Base-by-base conservation (phyloP, 2,329 filamentous ascomycete species). In the Botrytis hyacinthi region DNA sequence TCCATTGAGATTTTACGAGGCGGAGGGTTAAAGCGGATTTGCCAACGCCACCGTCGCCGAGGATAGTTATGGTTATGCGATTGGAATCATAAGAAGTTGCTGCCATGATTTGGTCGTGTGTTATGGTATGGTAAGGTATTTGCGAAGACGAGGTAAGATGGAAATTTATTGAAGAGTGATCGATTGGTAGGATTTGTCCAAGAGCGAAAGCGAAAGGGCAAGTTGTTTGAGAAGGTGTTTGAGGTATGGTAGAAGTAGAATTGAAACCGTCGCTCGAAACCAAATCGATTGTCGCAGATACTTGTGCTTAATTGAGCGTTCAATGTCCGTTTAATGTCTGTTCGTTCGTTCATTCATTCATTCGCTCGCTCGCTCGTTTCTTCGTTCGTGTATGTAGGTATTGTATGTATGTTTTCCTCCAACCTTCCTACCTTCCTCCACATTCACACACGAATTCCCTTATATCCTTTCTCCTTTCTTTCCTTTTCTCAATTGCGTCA, bases 1-100 rank as follows among this genome's bases (percentile, higher is more conserved):
- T 95, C 93, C 93, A 96, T 84, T 93, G 89, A 75, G 90, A 93
- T 79, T 92, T 90, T 71, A 96, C 93, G 60, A 96, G 89, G 70
- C 93, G 92, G 74, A 96, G 85, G 26, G 93, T 95, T 80, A 96
- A 95, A 77, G 92, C 94, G 3, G 92, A 94, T 84, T 96, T 96
- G 80, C 92, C 92, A 81, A 92, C 94, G 75, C 93, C 93, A 80
- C 93, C 93, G 81, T 95, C 93, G 81, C 93, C 93, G 84, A 93
- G 95, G 82, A 96, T 93, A 73, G 93, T 95, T 80, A 95, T 94
- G 76, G 90, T 87, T 80, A 91, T 90, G 70, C 76, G 77, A 57
- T 78, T 75, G n/a, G 76, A 74, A 51, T 48, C 62, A 44, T 26
- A 40, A n/a, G 48, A 20, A 9, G 46, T 44, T 18, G 42, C 18